Evolutionary conservation across 108 stramenopile genomes (phyloP).

Genomic region (Asterionellopsis glacialis): DNA sequence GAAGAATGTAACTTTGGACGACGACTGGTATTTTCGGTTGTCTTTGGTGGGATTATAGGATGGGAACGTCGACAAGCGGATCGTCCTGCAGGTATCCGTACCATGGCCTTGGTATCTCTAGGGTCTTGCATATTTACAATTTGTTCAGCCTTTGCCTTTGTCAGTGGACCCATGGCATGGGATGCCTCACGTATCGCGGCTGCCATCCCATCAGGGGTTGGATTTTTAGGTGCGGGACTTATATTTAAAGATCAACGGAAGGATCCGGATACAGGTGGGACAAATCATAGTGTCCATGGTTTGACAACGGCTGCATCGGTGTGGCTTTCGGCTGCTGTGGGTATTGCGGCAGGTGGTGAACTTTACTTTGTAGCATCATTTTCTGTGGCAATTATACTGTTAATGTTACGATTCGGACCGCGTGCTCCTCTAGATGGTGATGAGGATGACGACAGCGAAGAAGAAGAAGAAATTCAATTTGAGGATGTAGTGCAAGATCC

Average conservation of each 20-base stretch:
- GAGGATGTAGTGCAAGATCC: not conserved
- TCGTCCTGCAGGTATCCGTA: conserved; percentile 88
- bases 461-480: conserved; percentile 1
- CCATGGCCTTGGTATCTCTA: conserved; percentile 84
- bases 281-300: conserved; percentile 64
- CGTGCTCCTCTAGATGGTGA: conserved; percentile 25
- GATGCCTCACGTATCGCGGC: conserved; percentile 73
- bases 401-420: conserved; percentile 83
- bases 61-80: conserved; percentile 83
- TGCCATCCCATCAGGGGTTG: conserved; percentile 84
- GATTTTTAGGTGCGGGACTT: conserved; percentile 81
- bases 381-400: conserved; percentile 65
- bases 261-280: conserved; percentile 34
- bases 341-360: conserved; percentile 77
- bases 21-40: conserved; percentile 48
- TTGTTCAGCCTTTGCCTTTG: conserved; percentile 74
- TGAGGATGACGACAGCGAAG: conserved; percentile 23
- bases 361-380: conserved; percentile 77
- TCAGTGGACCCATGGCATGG: conserved; percentile 78
- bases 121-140: conserved; percentile 88
- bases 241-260: conserved; percentile 67
- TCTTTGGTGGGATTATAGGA: conserved; percentile 69
- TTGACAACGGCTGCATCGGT: conserved; percentile 76
- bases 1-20: conserved; percentile 70
- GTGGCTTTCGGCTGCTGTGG: conserved; percentile 70